Evolutionary conservation across 805 yeast genomes (phyloP).

Genomic region (Trichomonascus vanleenenianus): DNA sequence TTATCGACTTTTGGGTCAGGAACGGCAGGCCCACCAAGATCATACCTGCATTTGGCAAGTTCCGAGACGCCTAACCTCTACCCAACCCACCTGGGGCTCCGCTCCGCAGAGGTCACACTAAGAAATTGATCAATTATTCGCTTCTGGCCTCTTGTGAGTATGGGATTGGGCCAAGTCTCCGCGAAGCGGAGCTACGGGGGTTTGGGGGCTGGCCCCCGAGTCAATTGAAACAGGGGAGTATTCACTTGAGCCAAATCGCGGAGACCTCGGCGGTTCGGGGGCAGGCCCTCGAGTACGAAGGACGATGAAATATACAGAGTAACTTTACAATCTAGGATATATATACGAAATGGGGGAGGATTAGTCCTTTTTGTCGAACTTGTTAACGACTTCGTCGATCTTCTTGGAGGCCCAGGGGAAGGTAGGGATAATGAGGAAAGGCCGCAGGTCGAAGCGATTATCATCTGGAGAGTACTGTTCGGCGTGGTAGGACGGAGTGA

Average conservation of each 20-base stretch:
- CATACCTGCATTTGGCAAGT: conserved; percentile 29
- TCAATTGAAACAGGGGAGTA: too few species aligned
- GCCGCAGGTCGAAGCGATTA: conserved; percentile 90
- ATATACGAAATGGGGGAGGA: background rate
- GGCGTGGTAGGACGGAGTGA: conserved; percentile 96
- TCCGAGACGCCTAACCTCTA: conserved; percentile 16
- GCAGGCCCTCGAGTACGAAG: too few species aligned
- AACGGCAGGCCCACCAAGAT: conserved; percentile 23
- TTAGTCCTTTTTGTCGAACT: conserved; percentile 13
- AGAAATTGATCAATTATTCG: too few species aligned
- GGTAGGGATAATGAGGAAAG: conserved; percentile 86
- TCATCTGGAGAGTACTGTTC: conserved; percentile 98
- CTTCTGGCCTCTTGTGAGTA: too few species aligned
- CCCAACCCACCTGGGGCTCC: too few species aligned
- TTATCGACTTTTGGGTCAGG: conserved; percentile 30
- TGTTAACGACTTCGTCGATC: conserved; percentile 65
- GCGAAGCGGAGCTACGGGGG: too few species aligned
- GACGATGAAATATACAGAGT: background rate
- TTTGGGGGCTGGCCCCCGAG: too few species aligned
- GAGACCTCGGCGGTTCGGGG: too few species aligned
- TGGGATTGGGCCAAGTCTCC: too few species aligned
- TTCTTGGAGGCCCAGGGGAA: conserved; percentile 86
- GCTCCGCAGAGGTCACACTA: too few species aligned
- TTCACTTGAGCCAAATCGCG: background rate
- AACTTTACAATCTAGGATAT: background rate